Base-by-base conservation (phyloP, 2,329 filamentous ascomycete species). In the Orbilia brochopaga region DNA sequence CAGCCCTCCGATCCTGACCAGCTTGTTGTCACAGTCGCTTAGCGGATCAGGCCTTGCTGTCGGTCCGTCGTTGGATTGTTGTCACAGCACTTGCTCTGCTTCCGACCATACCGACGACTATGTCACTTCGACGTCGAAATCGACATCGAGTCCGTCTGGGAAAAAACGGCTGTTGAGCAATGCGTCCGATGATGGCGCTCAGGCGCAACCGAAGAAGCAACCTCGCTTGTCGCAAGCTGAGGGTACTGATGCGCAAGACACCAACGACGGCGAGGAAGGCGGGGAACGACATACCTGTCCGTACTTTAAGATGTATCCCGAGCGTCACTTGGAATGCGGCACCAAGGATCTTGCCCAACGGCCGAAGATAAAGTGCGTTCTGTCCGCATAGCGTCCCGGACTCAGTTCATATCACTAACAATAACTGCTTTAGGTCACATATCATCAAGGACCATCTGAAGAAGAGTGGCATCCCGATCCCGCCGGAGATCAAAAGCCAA, bases 291-390 rank as follows among this genome's bases (percentile, higher is more conserved):
- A 69, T 50, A 69, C 65, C 24, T 69, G 65, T 24, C 65, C 65
- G 6, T 69, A 69, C 21, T 69, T 69, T 27, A 69, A 69, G 19
- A 69, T 69, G 65, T 69, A 69, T 35, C 65, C 65, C 17, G 65
- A 69, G 48, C 46, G 23, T 13, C 53, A 69, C 48, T 24, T 69
- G 17, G 65, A 69, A 51, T 69, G 65, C 32, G 65, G 65, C n/a
- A 69, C 65, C 21, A 69, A 69, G 30, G 65, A 69, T 50, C 58
- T 69, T 24, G 65, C 65, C 13, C 65, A 69, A 46, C 51, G 65
- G 13, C 65, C 65, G 7, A 69, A 69, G 30, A 69, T 69, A 44
- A 69, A 69, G 65, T 69, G 53, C 37, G 44, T 46, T 32, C 27
- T 8, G 27, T 32, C 8, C 27, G 27, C 8, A 32, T 32, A 8